Evolutionary conservation across 768 basidiomycete genomes (phyloP).

Genomic region (Auriculariales sp.): DNA sequence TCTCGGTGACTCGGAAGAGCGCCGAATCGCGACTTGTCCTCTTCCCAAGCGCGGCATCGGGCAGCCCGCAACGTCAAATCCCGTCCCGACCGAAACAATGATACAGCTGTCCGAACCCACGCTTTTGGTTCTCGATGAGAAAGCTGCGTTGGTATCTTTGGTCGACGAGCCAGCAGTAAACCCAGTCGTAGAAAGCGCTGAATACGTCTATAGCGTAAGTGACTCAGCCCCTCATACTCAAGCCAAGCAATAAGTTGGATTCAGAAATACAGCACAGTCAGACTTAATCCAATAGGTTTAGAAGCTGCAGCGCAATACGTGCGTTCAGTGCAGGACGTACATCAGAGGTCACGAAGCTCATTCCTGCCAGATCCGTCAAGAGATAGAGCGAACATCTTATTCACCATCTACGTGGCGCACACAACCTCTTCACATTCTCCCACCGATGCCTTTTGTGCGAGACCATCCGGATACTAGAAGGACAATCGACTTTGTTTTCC

Average conservation of each 20-base stretch:
- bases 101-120: too few species aligned
- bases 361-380: constrained; percentile 38
- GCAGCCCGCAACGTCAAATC: too few species aligned
- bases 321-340: constrained; percentile 5
- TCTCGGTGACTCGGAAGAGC: too few species aligned
- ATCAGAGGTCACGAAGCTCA: not conserved
- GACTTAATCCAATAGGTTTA: constrained; percentile 45
- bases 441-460: constrained; percentile 46
- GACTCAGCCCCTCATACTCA: constrained; percentile 2
- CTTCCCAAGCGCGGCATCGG: too few species aligned
- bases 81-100: too few species aligned
- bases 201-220: constrained; percentile 43
- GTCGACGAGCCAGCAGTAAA: too few species aligned
- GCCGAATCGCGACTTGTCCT: too few species aligned
- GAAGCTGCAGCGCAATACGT: constrained; percentile 54
- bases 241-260: constrained; percentile 1
- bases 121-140: too few species aligned
- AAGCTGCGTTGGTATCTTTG: too few species aligned
- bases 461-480: constrained; percentile 37
- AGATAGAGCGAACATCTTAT: constrained; percentile 49
- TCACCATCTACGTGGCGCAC: constrained; percentile 71
- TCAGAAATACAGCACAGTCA: constrained; percentile 47
- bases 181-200: constrained; percentile 44
- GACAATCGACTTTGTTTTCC: constrained; percentile 75
- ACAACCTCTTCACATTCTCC: constrained; percentile 59